These are phyloP conservation scores for Asterochloris erici DNA, from an alignment of 139 green algal genomes.

Conservation along the genomic window DNA sequence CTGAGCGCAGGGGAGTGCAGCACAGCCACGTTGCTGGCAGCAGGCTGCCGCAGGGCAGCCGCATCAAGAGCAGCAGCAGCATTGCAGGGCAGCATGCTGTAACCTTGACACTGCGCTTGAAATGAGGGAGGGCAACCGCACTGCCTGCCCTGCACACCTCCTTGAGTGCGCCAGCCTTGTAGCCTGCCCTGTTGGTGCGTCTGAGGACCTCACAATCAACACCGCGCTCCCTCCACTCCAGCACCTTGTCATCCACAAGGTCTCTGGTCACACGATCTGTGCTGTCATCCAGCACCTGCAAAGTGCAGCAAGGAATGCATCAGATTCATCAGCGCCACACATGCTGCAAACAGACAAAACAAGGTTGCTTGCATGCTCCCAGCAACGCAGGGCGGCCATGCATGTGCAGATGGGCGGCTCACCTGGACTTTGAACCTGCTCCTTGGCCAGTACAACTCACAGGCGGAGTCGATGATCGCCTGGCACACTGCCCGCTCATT, in stretches of 20 bases:
- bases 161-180: constrained; percentile 85
- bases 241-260: constrained; percentile 68
- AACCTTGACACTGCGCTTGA: not conserved
- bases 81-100: not conserved
- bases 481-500: constrained; percentile 85
- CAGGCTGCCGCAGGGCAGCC: too few species aligned
- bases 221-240: constrained; percentile 66
- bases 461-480: constrained; percentile 75
- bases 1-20: too few species aligned
- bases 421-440: constrained; percentile 65
- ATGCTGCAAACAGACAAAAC: too few species aligned
- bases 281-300: constrained; percentile 84
- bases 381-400: not conserved
- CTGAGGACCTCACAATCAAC: constrained; percentile 58
- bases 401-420: not conserved
- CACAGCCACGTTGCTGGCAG: too few species aligned
- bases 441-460: constrained; percentile 71
- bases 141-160: constrained; percentile 35
- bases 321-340: too few species aligned
- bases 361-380: too few species aligned
- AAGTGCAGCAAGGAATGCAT: too few species aligned
- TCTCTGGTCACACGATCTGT: constrained; percentile 62
- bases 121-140: not conserved
- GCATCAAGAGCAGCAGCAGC: not conserved
- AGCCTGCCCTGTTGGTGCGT: constrained; percentile 72